Conservation (phyloP, 352 stramenopile species). For the Phytophthora constricta region DNA sequence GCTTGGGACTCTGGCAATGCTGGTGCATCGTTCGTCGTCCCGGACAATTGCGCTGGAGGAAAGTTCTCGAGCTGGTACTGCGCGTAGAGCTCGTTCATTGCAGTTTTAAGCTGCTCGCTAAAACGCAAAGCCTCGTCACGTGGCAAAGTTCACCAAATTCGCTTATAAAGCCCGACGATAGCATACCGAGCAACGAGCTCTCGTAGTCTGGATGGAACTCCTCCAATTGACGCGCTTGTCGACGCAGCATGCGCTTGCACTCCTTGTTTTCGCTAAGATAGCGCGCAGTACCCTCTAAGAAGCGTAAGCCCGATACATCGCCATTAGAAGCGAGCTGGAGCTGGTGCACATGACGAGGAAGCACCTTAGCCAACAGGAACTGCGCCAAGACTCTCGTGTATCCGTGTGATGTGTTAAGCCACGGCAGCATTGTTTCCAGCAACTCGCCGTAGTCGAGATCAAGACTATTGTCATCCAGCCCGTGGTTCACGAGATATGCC, state of each 20-base stretch:
- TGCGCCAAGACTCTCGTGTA: conserved; percentile 84
- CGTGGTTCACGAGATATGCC: conserved; percentile 43
- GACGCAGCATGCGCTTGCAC: conserved; percentile 82
- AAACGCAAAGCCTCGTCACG: conserved; percentile 60
- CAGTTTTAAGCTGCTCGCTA: conserved; percentile 64
- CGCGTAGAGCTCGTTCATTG: conserved; percentile 71
- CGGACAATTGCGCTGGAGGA: background rate
- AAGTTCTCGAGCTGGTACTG: conserved; percentile 82
- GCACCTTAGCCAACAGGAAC: conserved; percentile 68
- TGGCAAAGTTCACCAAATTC: conserved; percentile 80
- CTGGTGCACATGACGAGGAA: conserved; percentile 67
- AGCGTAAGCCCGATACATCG: conserved; percentile 40
- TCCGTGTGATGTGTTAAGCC: conserved; percentile 82
- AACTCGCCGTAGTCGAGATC: conserved; percentile 36
- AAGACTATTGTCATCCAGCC: conserved; percentile 37
- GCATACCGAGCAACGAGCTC: conserved; percentile 73
- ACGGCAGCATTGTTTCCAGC: conserved; percentile 68
- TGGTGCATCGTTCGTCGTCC: background rate
- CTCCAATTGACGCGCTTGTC: conserved; percentile 67
- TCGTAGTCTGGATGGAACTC: conserved; percentile 72
- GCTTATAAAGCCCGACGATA: conserved; percentile 68
- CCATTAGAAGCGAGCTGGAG: conserved; percentile 13
- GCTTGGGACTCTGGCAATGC: background rate
- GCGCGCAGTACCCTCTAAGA: conserved; percentile 56
- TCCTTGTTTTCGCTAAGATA: conserved; percentile 88